Evolutionary conservation across 2,329 filamentous ascomycete genomes (phyloP).

Genomic region (Fusarium sp.): DNA sequence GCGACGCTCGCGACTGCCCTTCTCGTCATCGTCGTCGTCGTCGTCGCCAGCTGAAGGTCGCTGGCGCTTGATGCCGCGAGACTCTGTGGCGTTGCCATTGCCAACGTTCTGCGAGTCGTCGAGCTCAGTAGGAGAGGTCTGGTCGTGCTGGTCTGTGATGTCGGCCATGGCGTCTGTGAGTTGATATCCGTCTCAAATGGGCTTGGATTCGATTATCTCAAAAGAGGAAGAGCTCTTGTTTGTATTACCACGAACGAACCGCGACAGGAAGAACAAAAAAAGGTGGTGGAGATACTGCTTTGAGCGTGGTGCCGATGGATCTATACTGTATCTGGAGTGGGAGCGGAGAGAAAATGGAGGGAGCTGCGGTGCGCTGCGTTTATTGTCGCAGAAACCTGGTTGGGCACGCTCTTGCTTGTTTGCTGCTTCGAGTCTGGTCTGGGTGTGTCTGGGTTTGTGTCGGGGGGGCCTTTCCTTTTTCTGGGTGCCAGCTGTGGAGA

Average conservation of each 20-base stretch:
- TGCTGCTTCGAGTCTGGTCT: constrained; percentile 54
- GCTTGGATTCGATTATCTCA: constrained; percentile 40
- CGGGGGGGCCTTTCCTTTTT: constrained; percentile 41
- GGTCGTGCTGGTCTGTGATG: constrained; percentile 81
- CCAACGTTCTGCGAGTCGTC: constrained; percentile 78
- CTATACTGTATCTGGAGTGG: constrained; percentile 74
- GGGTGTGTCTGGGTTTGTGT: constrained; percentile 40
- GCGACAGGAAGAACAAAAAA: constrained; percentile 58
- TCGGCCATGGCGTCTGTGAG: constrained; percentile 72
- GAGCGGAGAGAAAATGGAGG: constrained; percentile 56
- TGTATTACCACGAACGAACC: constrained; percentile 52
- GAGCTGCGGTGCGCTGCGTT: constrained; percentile 59
- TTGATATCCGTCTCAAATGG: constrained; percentile 36
- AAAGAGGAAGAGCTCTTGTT: constrained; percentile 43
- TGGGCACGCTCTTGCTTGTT: constrained; percentile 53
- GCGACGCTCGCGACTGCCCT: constrained; percentile 95
- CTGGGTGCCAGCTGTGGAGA: constrained; percentile 42
- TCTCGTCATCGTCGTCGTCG: constrained; percentile 97
- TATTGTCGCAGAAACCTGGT: constrained; percentile 67
- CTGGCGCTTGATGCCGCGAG: constrained; percentile 88
- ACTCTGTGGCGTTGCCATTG: constrained; percentile 79
- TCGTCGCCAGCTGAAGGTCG: constrained; percentile 88
- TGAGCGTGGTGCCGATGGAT: constrained; percentile 73
- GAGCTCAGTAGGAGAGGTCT: constrained; percentile 78
- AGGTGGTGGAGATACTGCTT: constrained; percentile 72